These are phyloP conservation scores for Marvania coccoides DNA, from an alignment of 139 green algal species.

Conservation along the genomic window DNA sequence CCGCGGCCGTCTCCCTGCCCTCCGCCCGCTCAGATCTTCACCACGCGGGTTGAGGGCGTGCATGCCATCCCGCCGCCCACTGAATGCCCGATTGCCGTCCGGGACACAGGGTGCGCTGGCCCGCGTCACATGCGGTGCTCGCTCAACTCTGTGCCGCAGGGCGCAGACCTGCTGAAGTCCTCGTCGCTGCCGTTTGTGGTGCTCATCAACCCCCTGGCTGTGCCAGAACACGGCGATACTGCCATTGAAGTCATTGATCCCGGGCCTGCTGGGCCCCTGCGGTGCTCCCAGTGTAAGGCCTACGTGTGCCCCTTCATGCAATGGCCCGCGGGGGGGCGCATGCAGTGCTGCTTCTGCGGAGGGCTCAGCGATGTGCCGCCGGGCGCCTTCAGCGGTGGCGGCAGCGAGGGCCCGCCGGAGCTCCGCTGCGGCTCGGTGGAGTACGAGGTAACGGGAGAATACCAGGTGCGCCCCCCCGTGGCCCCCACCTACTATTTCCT, in stretches of 20 bases:
- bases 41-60: conserved; percentile 45
- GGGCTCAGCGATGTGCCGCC: conserved; percentile 47
- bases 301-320: conserved; percentile 88
- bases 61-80: conserved; percentile 33
- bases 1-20: background rate
- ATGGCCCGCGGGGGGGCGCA: conserved; percentile 53
- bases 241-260: conserved; percentile 62
- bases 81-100: conserved; percentile 34
- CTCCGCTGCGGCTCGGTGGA: conserved; percentile 67
- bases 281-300: conserved; percentile 76
- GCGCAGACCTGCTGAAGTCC: conserved; percentile 62
- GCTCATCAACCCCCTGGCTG: conserved; percentile 74
- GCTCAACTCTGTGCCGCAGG: conserved; percentile 70
- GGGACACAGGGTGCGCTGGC: conserved; percentile 63
- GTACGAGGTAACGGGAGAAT: conserved; percentile 54
- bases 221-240: conserved; percentile 64
- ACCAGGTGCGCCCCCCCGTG: conserved; percentile 75
- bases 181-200: conserved; percentile 74
- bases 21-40: conserved; percentile 40
- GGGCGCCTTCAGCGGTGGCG: conserved; percentile 66
- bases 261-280: conserved; percentile 56
- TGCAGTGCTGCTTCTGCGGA: conserved; percentile 78
- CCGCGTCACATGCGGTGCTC: conserved; percentile 75
- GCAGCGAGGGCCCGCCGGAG: conserved; percentile 61
- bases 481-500: conserved; percentile 71